These are phyloP conservation scores for Toxicodendron radicans DNA, from an alignment of 345 rosid species.

Conservation along the genomic window DNA sequence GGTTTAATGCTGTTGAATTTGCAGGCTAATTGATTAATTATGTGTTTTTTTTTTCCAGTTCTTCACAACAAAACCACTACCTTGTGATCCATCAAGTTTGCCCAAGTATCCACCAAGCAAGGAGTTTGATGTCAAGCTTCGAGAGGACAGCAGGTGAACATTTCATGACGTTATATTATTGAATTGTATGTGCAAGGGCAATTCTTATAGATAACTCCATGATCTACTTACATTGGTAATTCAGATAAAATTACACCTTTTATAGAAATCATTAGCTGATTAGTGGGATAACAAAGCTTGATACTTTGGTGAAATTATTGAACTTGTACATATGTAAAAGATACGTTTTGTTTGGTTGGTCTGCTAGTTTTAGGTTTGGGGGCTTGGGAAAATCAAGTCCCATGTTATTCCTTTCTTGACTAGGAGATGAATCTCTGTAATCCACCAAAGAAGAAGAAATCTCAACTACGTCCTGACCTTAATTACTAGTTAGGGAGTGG, in stretches of 20 bases:
- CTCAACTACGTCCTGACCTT: too few species aligned
- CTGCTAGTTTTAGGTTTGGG: not conserved
- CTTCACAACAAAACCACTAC: constrained; percentile 50
- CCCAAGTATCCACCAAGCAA: constrained; percentile 57
- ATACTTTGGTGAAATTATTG: not conserved
- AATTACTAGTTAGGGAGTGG: too few species aligned
- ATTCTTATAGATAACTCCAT: not conserved
- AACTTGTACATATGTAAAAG: too few species aligned
- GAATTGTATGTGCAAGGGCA: not conserved
- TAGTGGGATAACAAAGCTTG: not conserved
- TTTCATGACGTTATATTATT: not conserved
- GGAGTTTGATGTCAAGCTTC: constrained; percentile 49
- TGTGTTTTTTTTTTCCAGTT: constrained; percentile 33
- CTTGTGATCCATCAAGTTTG: constrained; percentile 51
- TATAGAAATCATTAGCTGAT: not conserved
- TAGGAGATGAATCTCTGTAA: too few species aligned
- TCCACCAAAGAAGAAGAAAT: too few species aligned
- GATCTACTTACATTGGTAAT: not conserved
- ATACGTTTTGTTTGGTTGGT: not conserved
- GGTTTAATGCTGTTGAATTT: not conserved
- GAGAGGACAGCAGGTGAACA: constrained; percentile 44
- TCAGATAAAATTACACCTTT: not conserved
- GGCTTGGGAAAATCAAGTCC: too few species aligned
- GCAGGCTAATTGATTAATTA: not conserved
- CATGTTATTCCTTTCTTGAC: too few species aligned